Base-by-base conservation (phyloP, 306 rosid species). In the Dalbergia oliveri region DNA sequence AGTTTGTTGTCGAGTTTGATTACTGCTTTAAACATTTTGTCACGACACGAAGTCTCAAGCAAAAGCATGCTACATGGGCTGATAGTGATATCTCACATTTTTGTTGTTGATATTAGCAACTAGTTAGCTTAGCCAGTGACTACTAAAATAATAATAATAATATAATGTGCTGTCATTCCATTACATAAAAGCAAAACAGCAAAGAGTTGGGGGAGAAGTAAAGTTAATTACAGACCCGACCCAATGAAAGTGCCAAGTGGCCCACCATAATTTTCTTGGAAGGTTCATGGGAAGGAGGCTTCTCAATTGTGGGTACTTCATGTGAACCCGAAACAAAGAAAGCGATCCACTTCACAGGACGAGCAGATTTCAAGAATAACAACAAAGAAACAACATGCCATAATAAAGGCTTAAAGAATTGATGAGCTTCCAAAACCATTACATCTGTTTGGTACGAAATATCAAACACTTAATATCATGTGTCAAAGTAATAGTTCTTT, bases 221-320 rank as follows among this genome's bases (percentile, higher is more conserved):
- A 73, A 44, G 54, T 47, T 23, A 69, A 76, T n/a, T 39, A 67
- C 6, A n/a, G 45, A 73, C n/a, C 11, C 31, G 31, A 26, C 31
- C 31, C 44, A 53, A 71, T 9, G 72, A 79, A 87, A 58, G 66
- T 59, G 33, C 34, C 57, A 49, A 1, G 51, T 67, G 87, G 83
- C 79, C 89, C 84, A 77, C 86, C 60, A 66, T 34, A 21, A 73
- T 21, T 74, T 75, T 84, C 81, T 69, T 37, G 79, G 97, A 89
- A 91, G 88, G 78, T 89, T 88, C 93, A 74, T 83, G 69, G 14
- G 53, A 82, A 80, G 83, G 86, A 79, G 73, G 84, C 59, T 77
- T 80, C 84, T 21, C 50, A 6, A 26, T 51, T 12, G 39, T 45
- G 73, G 43, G 14, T 65, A 39, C 50, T n/a, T 37, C 23, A 2